A percentile compares a stretch with the other conserved stretches of the same genome.
These are phyloP conservation scores for Wickerhamia fluorescens DNA, from an alignment of 805 yeast genomes.

Conservation along the genomic window DNA sequence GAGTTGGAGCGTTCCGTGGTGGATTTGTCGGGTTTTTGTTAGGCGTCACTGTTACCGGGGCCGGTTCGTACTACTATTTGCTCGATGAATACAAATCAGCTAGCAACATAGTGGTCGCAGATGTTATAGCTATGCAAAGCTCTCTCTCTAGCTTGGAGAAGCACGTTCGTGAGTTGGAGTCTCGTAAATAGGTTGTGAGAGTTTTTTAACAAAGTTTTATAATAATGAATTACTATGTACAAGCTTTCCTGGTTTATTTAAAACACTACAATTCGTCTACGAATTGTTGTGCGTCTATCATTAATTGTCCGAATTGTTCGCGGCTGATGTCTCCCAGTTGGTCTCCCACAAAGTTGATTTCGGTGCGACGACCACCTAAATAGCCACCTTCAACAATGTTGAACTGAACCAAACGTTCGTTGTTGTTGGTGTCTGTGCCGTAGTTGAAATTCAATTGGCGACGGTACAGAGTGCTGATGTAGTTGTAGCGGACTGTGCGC, in stretches of 20 bases:
- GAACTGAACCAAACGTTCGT: conserved; percentile 31
- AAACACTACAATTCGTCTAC: conserved; percentile 9
- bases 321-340: conserved; percentile 13
- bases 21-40: conserved; percentile 69
- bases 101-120: conserved; percentile 66
- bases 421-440: conserved; percentile 10
- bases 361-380: conserved; percentile 47
- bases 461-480: conserved; percentile 36
- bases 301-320: conserved; percentile 16
- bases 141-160: conserved; percentile 62
- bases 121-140: conserved; percentile 62
- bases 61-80: conserved; percentile 69
- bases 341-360: conserved; percentile 41
- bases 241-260: neutral
- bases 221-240: conserved; percentile 1
- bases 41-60: conserved; percentile 71
- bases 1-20: conserved; percentile 37
- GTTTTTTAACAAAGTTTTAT: neutral
- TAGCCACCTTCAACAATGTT: conserved; percentile 50
- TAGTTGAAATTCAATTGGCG: conserved; percentile 38
- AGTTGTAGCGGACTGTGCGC: conserved; percentile 34
- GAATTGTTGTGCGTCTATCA: conserved; percentile 16
- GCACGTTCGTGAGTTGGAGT: conserved; percentile 60
- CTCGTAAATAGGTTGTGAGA: conserved; percentile 13
- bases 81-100: conserved; percentile 72